A percentile compares a stretch with the other conserved stretches of the same genome.
Evolutionary conservation across 805 yeast genomes (phyloP).

Genomic region (Lipomyces anomalus): DNA sequence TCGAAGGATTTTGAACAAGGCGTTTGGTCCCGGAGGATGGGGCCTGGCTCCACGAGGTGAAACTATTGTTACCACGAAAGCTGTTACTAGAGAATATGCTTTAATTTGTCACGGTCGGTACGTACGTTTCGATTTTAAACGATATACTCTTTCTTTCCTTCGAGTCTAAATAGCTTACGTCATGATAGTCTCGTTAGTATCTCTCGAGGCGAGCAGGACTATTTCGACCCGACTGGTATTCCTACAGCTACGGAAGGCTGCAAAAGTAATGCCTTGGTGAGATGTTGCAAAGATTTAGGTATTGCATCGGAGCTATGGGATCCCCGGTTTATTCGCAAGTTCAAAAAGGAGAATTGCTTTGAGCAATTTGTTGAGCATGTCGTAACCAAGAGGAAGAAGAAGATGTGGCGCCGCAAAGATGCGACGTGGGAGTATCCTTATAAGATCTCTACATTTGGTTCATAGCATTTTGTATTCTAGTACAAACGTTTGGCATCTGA

Average conservation of each 20-base stretch:
- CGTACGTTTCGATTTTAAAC: background rate
- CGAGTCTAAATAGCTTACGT: too few relatives aligned
- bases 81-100: slow-evolving; percentile 86
- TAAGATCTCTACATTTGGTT: slow-evolving; percentile 31
- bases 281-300: slow-evolving; percentile 96
- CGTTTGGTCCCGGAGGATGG: slow-evolving; percentile 99
- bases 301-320: slow-evolving; percentile 98
- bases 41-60: slow-evolving; percentile 92
- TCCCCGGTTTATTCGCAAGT: slow-evolving; percentile 73
- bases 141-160: background rate
- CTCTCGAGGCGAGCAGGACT: slow-evolving; percentile 94
- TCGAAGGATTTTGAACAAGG: slow-evolving; percentile 76
- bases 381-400: slow-evolving; percentile 72
- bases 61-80: slow-evolving; percentile 64
- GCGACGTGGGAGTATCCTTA: slow-evolving; percentile 82
- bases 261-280: slow-evolving; percentile 91
- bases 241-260: slow-evolving; percentile 98
- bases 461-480: background rate
- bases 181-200: slow-evolving; percentile 57
- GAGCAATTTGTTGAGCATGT: slow-evolving; percentile 82
- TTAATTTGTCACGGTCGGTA: slow-evolving; percentile 74
- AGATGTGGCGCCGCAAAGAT: slow-evolving; percentile 82
- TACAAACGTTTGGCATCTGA: background rate
- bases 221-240: slow-evolving; percentile 75
- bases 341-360: slow-evolving; percentile 63